phyloP scores from a whole-genome alignment of 768 basidiomycete genomes.

The Lactifluus volemus region DNA sequence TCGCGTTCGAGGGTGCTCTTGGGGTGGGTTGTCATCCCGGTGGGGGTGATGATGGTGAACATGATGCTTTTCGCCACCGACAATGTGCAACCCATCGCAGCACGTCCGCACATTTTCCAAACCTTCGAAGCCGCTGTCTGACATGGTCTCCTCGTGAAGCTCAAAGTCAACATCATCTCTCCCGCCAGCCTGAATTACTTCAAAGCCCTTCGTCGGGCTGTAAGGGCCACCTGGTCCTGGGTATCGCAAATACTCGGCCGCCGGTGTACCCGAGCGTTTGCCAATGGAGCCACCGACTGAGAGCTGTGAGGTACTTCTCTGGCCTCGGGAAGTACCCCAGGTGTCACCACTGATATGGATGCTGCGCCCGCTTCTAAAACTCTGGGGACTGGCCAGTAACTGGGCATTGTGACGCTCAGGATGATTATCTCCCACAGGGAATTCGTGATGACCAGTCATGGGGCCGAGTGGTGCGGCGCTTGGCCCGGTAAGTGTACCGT shows the following conservation, averaged over 20 bases:
- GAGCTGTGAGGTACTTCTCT: conserved; percentile 70
- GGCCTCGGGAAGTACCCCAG: conserved; percentile 67
- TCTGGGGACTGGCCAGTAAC: conserved; percentile 55
- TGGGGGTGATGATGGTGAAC: conserved; percentile 40
- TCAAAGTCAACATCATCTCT: conserved; percentile 73
- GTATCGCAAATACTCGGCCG: conserved; percentile 84
- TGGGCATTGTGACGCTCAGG: conserved; percentile 42
- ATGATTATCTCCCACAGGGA: conserved; percentile 29
- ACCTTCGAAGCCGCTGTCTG: conserved; percentile 81
- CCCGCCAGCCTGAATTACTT: conserved; percentile 27
- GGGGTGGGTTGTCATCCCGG: conserved; percentile 22
- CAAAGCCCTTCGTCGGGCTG: conserved; percentile 57
- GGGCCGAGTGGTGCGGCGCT: conserved; percentile 24
- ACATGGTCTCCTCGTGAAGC: conserved; percentile 62
- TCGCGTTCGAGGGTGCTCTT: conserved; percentile 31
- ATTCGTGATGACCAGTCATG: conserved; percentile 25
- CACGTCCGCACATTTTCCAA: conserved; percentile 93
- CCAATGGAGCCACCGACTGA: conserved; percentile 66
- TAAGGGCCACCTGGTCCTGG: conserved; percentile 65
- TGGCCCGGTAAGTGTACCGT: not conserved
- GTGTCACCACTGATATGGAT: conserved; percentile 46
- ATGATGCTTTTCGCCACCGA: conserved; percentile 53
- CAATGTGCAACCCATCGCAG: conserved; percentile 81
- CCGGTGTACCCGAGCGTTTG: conserved; percentile 86
- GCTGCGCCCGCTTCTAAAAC: conserved; percentile 63